Evolutionary conservation across 2,329 filamentous ascomycete genomes (phyloP).

Genomic region (Fusarium bulbicola): DNA sequence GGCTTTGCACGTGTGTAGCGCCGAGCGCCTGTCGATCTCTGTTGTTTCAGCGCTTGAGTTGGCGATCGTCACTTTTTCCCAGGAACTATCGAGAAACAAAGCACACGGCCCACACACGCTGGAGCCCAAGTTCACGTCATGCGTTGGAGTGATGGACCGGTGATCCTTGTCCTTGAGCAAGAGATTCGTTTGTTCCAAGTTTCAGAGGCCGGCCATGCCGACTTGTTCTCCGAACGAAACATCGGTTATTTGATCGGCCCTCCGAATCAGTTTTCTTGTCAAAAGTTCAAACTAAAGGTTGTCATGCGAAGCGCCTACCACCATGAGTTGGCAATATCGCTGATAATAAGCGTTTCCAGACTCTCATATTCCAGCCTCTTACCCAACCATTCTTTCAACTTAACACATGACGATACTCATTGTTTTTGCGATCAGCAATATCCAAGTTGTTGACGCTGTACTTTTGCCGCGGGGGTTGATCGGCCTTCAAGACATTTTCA

Average conservation of each 20-base stretch:
- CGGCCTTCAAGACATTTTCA: not conserved
- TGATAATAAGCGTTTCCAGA: not conserved
- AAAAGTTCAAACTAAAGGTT: not conserved
- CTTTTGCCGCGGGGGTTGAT: not conserved
- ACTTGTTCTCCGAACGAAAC: slow-evolving; percentile 32
- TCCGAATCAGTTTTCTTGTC: not conserved
- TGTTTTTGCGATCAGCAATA: not conserved
- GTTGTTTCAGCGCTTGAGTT: slow-evolving; percentile 25
- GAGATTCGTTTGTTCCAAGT: slow-evolving; percentile 6
- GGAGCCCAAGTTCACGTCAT: slow-evolving; percentile 26
- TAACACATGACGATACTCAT: not conserved
- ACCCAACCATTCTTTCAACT: not conserved
- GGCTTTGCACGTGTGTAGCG: slow-evolving; percentile 17
- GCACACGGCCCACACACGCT: slow-evolving; percentile 9
- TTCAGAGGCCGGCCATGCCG: slow-evolving; percentile 4
- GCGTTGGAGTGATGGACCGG: slow-evolving; percentile 1
- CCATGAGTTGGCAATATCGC: not conserved
- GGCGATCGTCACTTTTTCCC: slow-evolving; percentile 32
- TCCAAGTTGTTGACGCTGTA: not conserved
- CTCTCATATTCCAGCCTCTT: not conserved
- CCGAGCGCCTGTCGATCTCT: slow-evolving; percentile 18
- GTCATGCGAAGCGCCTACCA: slow-evolving; percentile 11
- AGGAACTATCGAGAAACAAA: slow-evolving; percentile 16
- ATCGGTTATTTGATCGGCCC: slow-evolving; percentile 9
- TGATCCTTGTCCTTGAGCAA: slow-evolving; percentile 8